phyloP scores from a whole-genome alignment of 345 rosid genomes.

The Eucalyptus curtisii region DNA sequence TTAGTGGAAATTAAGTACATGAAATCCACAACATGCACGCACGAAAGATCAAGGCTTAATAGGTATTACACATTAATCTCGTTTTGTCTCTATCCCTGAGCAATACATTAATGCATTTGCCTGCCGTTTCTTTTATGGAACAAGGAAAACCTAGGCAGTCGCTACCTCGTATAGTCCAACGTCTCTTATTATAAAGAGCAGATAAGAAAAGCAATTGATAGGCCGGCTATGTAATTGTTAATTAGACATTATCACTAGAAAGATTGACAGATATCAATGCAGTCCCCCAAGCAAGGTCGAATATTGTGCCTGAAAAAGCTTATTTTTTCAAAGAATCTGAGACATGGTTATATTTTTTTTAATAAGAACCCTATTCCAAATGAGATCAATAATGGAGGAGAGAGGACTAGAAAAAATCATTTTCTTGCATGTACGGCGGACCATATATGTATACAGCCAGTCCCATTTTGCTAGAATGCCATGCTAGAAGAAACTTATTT shows the following conservation, averaged over 20 bases:
- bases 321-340: background rate
- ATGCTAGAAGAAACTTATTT: background rate
- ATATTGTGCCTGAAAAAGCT: background rate
- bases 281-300: background rate
- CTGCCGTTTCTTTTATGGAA: background rate
- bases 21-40: background rate
- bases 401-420: background rate
- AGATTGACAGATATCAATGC: background rate
- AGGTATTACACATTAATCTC: background rate
- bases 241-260: no score
- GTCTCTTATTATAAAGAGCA: background rate
- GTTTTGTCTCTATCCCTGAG: background rate
- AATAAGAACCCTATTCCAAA: background rate
- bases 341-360: no score
- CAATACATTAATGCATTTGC: background rate
- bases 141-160: background rate
- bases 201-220: background rate
- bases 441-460: background rate
- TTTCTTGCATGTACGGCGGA: background rate
- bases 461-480: background rate
- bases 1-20: background rate
- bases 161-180: background rate
- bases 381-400: background rate
- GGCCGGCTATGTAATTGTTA: background rate
- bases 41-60: background rate